A percentile compares a stretch with the other conserved stretches of the same genome.
Conservation (phyloP, 768 basidiomycete species). For the Lentinula sp. region DNA sequence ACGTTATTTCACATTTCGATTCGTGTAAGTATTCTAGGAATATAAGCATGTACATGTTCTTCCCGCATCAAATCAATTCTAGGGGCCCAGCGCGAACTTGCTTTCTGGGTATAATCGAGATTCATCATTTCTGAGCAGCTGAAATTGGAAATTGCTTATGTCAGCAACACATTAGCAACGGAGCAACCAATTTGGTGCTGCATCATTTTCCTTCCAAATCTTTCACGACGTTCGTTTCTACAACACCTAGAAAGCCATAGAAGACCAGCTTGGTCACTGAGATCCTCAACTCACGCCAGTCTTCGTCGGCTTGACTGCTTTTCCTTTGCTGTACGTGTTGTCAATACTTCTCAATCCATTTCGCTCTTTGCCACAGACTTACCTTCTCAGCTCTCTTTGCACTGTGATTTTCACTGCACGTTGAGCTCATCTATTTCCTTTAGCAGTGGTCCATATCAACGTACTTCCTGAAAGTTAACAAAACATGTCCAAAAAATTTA, state of each 20-base stretch:
- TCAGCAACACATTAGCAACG: neutral
- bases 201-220: neutral
- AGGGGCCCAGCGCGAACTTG: too few species aligned
- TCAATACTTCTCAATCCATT: neutral
- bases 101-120: too few species aligned
- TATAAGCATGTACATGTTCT: too few species aligned
- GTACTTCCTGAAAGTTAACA: neutral
- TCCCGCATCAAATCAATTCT: too few species aligned
- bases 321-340: neutral
- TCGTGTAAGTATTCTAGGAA: too few species aligned
- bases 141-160: neutral
- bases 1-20: too few species aligned
- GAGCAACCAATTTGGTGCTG: neutral
- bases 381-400: neutral
- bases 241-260: neutral
- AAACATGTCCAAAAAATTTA: constrained; percentile 25
- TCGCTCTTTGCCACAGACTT: neutral
- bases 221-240: constrained; percentile 5
- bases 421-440: neutral
- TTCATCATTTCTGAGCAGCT: too few species aligned
- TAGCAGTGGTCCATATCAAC: neutral
- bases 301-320: neutral
- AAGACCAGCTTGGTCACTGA: neutral
- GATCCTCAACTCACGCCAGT: neutral
- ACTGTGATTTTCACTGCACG: neutral